Evolutionary conservation across 208 protist species (phyloP).

Genomic region (Leptomonas pyrrhocoris): DNA sequence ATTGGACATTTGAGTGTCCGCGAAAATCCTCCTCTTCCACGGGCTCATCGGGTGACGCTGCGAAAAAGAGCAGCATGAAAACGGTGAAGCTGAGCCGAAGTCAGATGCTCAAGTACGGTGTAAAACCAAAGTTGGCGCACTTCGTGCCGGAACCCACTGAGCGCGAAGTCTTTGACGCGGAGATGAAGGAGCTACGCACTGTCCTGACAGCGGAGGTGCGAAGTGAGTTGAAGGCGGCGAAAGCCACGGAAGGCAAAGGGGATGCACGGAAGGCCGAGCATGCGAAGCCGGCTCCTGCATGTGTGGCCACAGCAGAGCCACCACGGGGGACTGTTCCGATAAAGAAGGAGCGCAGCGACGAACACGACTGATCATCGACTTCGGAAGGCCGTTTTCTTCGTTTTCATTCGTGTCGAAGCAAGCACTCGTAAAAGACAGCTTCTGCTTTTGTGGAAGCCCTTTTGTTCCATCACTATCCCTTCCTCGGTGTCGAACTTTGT

Average conservation of each 20-base stretch:
- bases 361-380: neutral
- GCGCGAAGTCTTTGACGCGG: constrained; percentile 54
- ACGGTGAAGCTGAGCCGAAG: constrained; percentile 66
- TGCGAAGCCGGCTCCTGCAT: neutral
- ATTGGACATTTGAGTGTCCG: constrained; percentile 87
- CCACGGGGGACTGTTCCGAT: constrained; percentile 3
- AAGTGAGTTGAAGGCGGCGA: constrained; percentile 22
- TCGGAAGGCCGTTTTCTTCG: neutral
- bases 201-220: constrained; percentile 36
- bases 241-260: neutral
- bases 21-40: constrained; percentile 19
- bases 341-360: constrained; percentile 28
- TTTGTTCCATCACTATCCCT: no score
- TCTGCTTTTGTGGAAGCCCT: no score
- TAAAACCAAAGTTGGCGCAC: constrained; percentile 58
- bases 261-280: neutral
- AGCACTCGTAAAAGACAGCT: no score
- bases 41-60: constrained; percentile 1
- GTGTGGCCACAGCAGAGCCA: constrained; percentile 17
- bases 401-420: no score
- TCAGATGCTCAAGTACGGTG: constrained; percentile 80
- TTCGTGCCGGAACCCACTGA: constrained; percentile 76
- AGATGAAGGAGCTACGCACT: constrained; percentile 39
- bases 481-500: no score
- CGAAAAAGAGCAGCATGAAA: constrained; percentile 28